Conservation (phyloP, 768 basidiomycete species). For the Xerocomus brunneocitrinus region DNA sequence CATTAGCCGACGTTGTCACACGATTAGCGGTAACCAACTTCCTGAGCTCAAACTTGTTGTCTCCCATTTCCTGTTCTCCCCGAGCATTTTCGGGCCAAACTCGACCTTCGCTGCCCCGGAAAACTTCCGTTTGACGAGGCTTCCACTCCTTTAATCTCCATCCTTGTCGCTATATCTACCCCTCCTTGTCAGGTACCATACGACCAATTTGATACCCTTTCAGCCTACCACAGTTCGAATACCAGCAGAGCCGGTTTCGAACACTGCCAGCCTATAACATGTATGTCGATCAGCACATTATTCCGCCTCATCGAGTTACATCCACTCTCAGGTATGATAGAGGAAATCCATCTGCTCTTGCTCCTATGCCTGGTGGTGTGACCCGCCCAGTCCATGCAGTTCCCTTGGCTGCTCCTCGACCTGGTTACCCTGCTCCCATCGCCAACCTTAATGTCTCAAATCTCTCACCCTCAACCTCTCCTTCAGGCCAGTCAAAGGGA, state of each 20-base stretch:
- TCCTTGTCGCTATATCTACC: slow-evolving; percentile 4
- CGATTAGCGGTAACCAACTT: slow-evolving; percentile 18
- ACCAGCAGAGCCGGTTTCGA: slow-evolving; percentile 46
- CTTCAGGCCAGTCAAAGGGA: slow-evolving; percentile 19
- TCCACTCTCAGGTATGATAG: slow-evolving; percentile 53
- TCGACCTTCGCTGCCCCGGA: slow-evolving; percentile 20
- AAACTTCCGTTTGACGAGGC: slow-evolving; percentile 17
- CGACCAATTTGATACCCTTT: slow-evolving; percentile 26
- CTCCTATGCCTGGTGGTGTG: slow-evolving; percentile 38
- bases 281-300: slow-evolving; percentile 40
- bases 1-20: slow-evolving; percentile 18
- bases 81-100: slow-evolving; percentile 10
- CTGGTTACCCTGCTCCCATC: slow-evolving; percentile 70
- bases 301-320: slow-evolving; percentile 7
- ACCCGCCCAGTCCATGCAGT: slow-evolving; percentile 30
- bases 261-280: slow-evolving; percentile 55
- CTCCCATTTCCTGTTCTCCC: slow-evolving; percentile 2
- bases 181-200: slow-evolving; percentile 4
- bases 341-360: slow-evolving; percentile 48
- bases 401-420: slow-evolving; percentile 63
- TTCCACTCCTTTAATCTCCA: slow-evolving; percentile 26
- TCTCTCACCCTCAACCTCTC: slow-evolving; percentile 40
- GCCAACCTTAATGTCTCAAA: slow-evolving; percentile 57
- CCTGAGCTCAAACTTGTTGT: neutral
- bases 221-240: slow-evolving; percentile 35